Base-by-base conservation (phyloP, 805 yeast genomes). In the Saccharomycopsis vini region DNA sequence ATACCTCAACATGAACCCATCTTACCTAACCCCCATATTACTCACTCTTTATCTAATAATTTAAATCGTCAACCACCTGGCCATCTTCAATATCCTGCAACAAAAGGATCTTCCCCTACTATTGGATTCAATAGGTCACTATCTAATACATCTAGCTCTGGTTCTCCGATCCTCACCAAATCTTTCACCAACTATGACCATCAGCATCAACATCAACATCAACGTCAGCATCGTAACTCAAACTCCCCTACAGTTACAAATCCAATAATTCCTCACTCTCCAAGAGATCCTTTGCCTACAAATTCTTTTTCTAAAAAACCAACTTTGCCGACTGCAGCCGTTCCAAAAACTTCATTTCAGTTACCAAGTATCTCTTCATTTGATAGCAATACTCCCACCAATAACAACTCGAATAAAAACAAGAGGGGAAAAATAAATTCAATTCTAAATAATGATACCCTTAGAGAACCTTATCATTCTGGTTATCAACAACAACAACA, bases 151-250 rank as follows among this genome's bases (percentile, higher is more conserved):
- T 10, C 28, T 24, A 6, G 10, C 6, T 7, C 10, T 6, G 28
- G 10, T 24, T 24, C 28, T 10, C 6, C 28, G 28, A 24, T 7
- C 28, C 28, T 24, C 28, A 9, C 33, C 33, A n/a, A 9, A 9
- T 30, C 18, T 7, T 5, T 16, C 42, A 32, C 24, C 37, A 3
- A 22, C 42, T 10, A 15, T 21, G 16, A 12, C 50, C 15, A 48
- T 47, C 34, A 49, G 51, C n/a, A n/a, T 37, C 46, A 15, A 16
- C 56, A 23, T 30, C 48, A 28, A 24, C 54, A 41, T 16, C 43
- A 43, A 13, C 52, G 18, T 31, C 48, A 21, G 42, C 46, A 32
- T 15, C 47, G 34, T 31, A 43, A 22, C 5, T 49, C n/a, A n/a
- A n/a, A 35, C 19, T 13, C 23, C 18, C 15, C 48, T 40, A 26